These are phyloP conservation scores for Diaporthe destruens DNA, from an alignment of 2,329 filamentous ascomycete species.

Conservation along the genomic window DNA sequence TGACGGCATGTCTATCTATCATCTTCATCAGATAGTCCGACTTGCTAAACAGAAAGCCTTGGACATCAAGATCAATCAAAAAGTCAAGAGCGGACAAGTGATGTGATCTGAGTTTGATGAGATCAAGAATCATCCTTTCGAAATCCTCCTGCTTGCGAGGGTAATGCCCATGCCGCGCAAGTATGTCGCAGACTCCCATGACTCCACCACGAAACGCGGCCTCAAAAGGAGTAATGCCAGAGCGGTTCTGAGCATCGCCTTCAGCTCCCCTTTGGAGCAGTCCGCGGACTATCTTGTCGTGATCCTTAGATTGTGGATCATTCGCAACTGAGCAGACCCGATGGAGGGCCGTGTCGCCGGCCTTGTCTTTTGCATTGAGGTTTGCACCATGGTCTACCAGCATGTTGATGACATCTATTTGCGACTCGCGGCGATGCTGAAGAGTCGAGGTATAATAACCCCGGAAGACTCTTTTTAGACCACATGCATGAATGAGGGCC, in stretches of 20 bases:
- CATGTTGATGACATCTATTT: not conserved
- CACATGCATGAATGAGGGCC: conserved; percentile 10
- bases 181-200: conserved; percentile 28
- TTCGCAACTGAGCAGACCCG: not conserved
- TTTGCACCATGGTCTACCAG: conserved; percentile 31
- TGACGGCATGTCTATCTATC: not conserved
- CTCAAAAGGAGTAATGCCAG: conserved; percentile 21
- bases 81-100: conserved; percentile 13
- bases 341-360: conserved; percentile 30
- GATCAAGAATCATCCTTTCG: conserved; percentile 11
- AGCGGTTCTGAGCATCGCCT: not conserved
- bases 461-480: not conserved
- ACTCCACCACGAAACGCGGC: conserved; percentile 1
- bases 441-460: not conserved
- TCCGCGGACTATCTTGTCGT: conserved; percentile 19
- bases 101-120: not conserved
- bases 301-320: too few relatives aligned
- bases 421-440: not conserved
- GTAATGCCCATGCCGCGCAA: conserved; percentile 12
- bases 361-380: conserved; percentile 4
- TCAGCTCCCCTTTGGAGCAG: conserved; percentile 33
- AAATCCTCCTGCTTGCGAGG: conserved; percentile 24
- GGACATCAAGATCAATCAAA: conserved; percentile 27
- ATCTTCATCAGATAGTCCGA: conserved; percentile 27
- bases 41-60: conserved; percentile 8